Evolutionary conservation across 1,284 basidiomycete species (phyloP).

Genomic region (Wolfiporia cocos): DNA sequence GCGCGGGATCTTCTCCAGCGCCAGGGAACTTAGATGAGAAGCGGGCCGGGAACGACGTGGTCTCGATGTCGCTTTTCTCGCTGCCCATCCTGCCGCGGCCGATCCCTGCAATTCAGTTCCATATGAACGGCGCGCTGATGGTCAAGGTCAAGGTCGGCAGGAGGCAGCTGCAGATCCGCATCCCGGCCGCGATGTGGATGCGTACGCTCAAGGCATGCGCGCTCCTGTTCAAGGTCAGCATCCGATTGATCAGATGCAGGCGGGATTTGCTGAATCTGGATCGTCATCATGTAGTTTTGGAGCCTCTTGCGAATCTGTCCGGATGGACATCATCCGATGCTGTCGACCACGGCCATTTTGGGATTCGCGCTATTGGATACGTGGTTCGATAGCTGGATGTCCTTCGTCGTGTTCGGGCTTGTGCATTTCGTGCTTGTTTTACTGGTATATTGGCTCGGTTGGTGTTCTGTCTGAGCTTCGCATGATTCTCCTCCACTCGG

Average conservation of each 20-base stretch:
- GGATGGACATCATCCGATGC: conserved; percentile 11
- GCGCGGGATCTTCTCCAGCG: not conserved
- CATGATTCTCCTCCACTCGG: no score
- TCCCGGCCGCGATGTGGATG: conserved; percentile 14
- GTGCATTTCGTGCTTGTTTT: conserved; percentile 30
- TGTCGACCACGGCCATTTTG: conserved; percentile 21
- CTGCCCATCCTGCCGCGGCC: not conserved
- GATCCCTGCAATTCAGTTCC: no score
- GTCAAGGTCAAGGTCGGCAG: conserved; percentile 5
- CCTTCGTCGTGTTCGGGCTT: conserved; percentile 32
- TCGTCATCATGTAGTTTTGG: conserved; percentile 26
- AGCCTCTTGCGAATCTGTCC: conserved; percentile 30
- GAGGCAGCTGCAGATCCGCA: conserved; percentile 9
- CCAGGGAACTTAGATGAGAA: not conserved
- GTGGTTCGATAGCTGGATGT: conserved; percentile 33
- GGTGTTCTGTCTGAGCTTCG: conserved; percentile 2
- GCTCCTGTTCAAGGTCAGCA: conserved; percentile 40
- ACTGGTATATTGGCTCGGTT: conserved; percentile 12
- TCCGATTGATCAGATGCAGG: no score
- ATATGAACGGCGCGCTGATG: conserved; percentile 5
- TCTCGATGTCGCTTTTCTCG: not conserved
- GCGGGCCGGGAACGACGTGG: not conserved
- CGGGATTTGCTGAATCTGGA: conserved; percentile 1
- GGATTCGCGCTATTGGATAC: conserved; percentile 40
- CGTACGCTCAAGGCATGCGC: conserved; percentile 25